Percentiles rank a stretch among this genome's conserved stretches.
phyloP scores from a whole-genome alignment of 345 rosid species.

The Salix viminalis region DNA sequence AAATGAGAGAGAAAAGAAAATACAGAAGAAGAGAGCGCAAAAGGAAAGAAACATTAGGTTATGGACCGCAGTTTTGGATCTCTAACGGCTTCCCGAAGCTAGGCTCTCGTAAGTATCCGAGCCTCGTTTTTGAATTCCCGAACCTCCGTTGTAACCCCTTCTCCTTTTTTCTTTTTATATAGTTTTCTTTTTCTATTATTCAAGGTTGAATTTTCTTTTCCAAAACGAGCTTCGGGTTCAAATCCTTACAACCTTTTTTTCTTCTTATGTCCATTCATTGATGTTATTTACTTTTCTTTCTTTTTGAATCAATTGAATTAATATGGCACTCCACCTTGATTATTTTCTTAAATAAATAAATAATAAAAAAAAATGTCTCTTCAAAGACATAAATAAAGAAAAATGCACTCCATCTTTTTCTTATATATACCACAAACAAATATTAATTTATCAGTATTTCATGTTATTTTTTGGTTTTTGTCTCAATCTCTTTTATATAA shows the following conservation, averaged over 20 bases:
- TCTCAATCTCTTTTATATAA: too few species aligned
- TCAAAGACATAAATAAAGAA: too few species aligned
- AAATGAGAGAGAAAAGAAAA: constrained; percentile 1
- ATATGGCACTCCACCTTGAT: too few species aligned
- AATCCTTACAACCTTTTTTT: neutral
- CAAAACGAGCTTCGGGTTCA: neutral
- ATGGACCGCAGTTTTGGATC: constrained; percentile 20
- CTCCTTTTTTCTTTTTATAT: neutral
- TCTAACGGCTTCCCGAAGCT: constrained; percentile 45
- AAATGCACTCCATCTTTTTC: too few species aligned
- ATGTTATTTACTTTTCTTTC: too few species aligned
- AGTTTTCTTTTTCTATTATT: neutral
- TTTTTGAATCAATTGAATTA: too few species aligned
- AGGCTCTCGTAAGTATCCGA: neutral
- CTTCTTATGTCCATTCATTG: too few species aligned
- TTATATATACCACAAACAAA: too few species aligned
- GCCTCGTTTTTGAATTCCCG: constrained; percentile 36
- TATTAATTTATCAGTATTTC: too few species aligned
- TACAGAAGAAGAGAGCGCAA: constrained; percentile 6
- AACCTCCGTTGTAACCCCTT: constrained; percentile 10
- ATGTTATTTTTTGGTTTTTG: too few species aligned
- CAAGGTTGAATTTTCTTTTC: neutral
- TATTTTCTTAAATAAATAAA: too few species aligned
- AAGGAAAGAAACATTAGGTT: neutral
- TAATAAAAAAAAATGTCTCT: too few species aligned